Conservation (phyloP, 139 green algal genomes). For the Ulvella scutata region DNA sequence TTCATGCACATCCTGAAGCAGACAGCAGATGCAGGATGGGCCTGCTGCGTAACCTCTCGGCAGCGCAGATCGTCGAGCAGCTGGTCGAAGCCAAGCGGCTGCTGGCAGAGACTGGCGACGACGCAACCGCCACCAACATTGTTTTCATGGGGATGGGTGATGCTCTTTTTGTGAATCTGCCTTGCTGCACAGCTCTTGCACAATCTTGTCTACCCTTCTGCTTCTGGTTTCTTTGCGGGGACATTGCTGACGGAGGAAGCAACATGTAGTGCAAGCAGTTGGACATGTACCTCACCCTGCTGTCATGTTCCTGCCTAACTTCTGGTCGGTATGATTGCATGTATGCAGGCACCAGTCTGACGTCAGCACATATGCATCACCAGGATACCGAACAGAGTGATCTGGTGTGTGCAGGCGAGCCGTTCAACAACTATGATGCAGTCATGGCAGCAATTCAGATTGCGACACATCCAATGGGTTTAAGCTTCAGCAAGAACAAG, state of each 20-base stretch:
- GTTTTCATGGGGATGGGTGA: constrained; percentile 72
- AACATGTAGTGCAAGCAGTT: no score
- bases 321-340: no score
- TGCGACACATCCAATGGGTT: constrained; percentile 38
- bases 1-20: no score
- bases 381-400: no score
- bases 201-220: no score
- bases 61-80: constrained; percentile 73
- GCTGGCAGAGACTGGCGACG: constrained; percentile 12
- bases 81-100: constrained; percentile 30
- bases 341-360: no score
- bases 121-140: constrained; percentile 48
- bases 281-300: no score
- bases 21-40: constrained; percentile 36
- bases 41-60: constrained; percentile 44
- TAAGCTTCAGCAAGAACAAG: constrained; percentile 61
- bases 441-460: constrained; percentile 55
- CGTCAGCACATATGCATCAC: no score
- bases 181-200: background rate
- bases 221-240: no score
- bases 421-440: constrained; percentile 56
- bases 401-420: constrained; percentile 46
- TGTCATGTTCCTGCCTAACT: no score
- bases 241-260: no score
- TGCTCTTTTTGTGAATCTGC: background rate